Conservation (phyloP, 768 basidiomycete species). For the Auriscalpium vulgare region DNA sequence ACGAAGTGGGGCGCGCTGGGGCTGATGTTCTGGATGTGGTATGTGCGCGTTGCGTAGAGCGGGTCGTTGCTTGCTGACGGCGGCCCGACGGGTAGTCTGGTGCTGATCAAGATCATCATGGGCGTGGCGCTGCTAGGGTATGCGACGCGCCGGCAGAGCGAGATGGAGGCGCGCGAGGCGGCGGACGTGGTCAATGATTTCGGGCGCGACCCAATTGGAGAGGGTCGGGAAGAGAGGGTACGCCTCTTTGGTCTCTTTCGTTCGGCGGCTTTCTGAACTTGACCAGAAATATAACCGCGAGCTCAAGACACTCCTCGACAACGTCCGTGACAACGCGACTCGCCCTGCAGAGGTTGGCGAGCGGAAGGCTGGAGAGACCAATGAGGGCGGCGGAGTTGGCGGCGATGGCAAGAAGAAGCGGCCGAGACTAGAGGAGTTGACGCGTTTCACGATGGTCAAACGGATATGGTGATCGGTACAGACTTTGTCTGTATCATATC, state of each 20-base stretch:
- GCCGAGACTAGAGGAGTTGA: constrained; percentile 80
- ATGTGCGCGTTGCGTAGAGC: constrained; percentile 14
- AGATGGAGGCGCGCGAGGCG: constrained; percentile 68
- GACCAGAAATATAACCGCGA: constrained; percentile 76
- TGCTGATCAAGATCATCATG: constrained; percentile 87
- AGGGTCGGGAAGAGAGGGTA: constrained; percentile 80
- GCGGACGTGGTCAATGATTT: constrained; percentile 81
- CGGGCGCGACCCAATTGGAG: constrained; percentile 86
- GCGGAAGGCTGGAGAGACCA: constrained; percentile 16
- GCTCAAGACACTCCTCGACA: constrained; percentile 64
- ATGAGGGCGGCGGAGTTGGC: constrained; percentile 1
- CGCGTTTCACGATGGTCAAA: constrained; percentile 94
- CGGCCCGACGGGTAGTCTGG: constrained; percentile 40
- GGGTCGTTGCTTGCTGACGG: not conserved
- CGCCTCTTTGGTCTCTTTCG: constrained; percentile 15
- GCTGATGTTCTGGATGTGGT: constrained; percentile 82
- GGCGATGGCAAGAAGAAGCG: constrained; percentile 35
- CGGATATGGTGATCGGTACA: constrained; percentile 54
- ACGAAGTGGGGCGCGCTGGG: constrained; percentile 61
- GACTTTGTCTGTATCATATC: not conserved
- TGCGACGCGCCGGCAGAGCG: constrained; percentile 63
- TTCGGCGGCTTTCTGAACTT: not conserved
- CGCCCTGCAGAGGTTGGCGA: constrained; percentile 71
- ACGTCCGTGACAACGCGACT: constrained; percentile 59
- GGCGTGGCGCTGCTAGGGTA: constrained; percentile 84